Evolutionary conservation across 2,329 filamentous ascomycete genomes (phyloP).

Genomic region (Blastomyces parvus): DNA sequence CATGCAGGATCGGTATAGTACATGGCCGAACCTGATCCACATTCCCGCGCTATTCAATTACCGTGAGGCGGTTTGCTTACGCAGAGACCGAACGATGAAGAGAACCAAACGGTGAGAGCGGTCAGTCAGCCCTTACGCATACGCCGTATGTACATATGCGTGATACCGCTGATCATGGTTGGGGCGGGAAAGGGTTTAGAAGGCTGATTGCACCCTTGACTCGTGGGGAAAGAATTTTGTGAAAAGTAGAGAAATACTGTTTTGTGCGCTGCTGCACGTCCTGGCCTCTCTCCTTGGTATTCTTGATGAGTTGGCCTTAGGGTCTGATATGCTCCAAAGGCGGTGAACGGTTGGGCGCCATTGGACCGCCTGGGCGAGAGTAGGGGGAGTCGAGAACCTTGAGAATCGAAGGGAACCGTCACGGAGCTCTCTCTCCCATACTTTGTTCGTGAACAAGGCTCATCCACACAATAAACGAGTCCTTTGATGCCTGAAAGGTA

Average conservation of each 20-base stretch:
- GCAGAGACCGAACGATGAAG: neutral
- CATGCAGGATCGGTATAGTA: neutral
- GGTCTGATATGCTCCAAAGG: conserved; percentile 1
- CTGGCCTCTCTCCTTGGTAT: conserved; percentile 2
- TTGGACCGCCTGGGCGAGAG: neutral
- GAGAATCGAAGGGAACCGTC: neutral
- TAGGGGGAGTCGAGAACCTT: neutral
- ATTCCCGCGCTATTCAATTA: conserved; percentile 1
- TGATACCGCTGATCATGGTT: neutral
- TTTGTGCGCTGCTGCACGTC: conserved; percentile 5
- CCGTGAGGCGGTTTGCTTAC: conserved; percentile 3
- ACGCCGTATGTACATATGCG: no score
- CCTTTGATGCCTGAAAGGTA: neutral
- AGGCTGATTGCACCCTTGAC: neutral
- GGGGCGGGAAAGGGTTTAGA: neutral
- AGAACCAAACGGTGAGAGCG: conserved; percentile 1
- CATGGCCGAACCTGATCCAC: neutral
- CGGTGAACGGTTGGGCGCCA: conserved; percentile 3
- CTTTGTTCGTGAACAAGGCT: neutral
- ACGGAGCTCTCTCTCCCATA: neutral
- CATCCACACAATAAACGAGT: neutral
- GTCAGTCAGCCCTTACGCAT: conserved; percentile 3
- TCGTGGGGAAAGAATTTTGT: neutral
- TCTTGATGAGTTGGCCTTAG: conserved; percentile 8
- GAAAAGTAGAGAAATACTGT: neutral